These are phyloP conservation scores for Cladophialophora immunda DNA, from an alignment of 2,329 filamentous ascomycete genomes.

Conservation along the genomic window DNA sequence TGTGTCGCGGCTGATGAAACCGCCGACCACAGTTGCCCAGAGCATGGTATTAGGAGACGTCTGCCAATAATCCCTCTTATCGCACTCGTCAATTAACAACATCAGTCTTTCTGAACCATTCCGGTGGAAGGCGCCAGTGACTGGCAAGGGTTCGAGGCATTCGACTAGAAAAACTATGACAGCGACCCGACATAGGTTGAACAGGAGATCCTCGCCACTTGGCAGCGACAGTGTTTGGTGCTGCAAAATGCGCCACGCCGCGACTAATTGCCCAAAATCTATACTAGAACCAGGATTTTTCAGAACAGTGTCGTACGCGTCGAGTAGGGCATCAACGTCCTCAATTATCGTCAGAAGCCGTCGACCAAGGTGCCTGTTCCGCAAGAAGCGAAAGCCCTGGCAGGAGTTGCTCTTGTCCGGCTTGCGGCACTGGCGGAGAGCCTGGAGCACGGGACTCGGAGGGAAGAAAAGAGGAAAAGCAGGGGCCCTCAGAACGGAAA, in stretches of 20 bases:
- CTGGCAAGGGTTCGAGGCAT: conserved; percentile 26
- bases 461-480: conserved; percentile 22
- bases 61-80: conserved; percentile 41
- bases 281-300: conserved; percentile 9
- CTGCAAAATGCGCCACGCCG: conserved; percentile 27
- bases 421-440: conserved; percentile 4
- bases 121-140: conserved; percentile 18
- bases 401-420: background rate
- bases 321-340: conserved; percentile 15
- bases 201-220: conserved; percentile 19
- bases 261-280: conserved; percentile 25
- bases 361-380: conserved; percentile 3
- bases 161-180: conserved; percentile 28
- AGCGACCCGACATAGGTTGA: conserved; percentile 20
- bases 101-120: conserved; percentile 20
- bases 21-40: conserved; percentile 49
- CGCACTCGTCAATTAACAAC: conserved; percentile 41
- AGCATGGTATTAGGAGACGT: conserved; percentile 42
- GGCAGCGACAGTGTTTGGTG: conserved; percentile 20
- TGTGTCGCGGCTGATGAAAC: conserved; percentile 45
- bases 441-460: background rate
- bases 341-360: conserved; percentile 10
- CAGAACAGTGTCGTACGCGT: conserved; percentile 17
- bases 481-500: conserved; percentile 18
- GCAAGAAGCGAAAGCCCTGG: conserved; percentile 18